Evolutionary conservation across 345 rosid species (phyloP).

Genomic region (Hibiscus syriacus): DNA sequence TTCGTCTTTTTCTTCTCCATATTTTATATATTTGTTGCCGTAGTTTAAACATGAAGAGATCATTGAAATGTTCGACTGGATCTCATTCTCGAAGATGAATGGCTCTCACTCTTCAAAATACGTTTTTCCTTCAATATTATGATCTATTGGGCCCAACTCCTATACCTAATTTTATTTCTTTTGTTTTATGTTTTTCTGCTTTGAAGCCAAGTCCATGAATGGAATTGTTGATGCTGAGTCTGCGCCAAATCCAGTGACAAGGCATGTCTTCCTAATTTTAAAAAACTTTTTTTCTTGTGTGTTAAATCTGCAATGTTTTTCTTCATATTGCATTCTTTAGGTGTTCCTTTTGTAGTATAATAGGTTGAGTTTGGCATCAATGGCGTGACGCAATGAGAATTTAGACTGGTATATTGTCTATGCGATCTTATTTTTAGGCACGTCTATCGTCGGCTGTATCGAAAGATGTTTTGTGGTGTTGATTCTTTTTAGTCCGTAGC

Average conservation of each 20-base stretch:
- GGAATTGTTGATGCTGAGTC: constrained; percentile 19
- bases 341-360: constrained; percentile 8
- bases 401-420: background rate
- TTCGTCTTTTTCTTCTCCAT: background rate
- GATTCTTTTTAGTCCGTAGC: no score
- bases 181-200: constrained; percentile 16
- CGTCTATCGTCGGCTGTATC: no score
- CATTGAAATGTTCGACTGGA: background rate
- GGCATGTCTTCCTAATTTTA: constrained; percentile 24
- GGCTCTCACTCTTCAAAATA: background rate
- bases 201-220: constrained; percentile 34
- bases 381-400: constrained; percentile 9
- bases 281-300: background rate
- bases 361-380: constrained; percentile 38
- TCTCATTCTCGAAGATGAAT: background rate
- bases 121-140: background rate
- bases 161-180: constrained; percentile 13
- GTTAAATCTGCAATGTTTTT: constrained; percentile 2
- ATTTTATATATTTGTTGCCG: background rate
- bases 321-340: constrained; percentile 22
- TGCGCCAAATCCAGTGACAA: constrained; percentile 32
- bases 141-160: background rate
- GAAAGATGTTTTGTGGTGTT: no score
- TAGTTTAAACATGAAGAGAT: background rate
- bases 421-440: no score